Evolutionary conservation across 176 grass and related monocot species (phyloP).

Genomic region (Triticum urartu): DNA sequence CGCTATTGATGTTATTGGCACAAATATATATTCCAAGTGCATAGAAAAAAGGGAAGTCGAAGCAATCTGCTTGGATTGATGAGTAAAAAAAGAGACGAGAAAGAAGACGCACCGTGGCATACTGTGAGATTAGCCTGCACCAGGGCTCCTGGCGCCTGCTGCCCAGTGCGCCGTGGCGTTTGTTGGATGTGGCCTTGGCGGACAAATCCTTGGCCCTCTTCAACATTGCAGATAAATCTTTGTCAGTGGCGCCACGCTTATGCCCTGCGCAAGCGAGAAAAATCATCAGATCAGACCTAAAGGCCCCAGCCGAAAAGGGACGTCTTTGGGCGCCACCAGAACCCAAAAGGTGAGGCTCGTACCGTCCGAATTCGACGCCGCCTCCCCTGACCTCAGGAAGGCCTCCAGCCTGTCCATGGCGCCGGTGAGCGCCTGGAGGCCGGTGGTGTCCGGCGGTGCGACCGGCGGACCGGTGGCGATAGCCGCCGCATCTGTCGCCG

Average conservation of each 20-base stretch:
- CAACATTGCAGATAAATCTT: constrained; percentile 33
- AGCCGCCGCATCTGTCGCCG: neutral
- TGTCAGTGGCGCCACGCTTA: constrained; percentile 17
- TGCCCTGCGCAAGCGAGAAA: constrained; percentile 24
- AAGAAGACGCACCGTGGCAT: constrained; percentile 38
- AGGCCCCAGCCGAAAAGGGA: neutral
- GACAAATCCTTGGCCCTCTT: constrained; percentile 44
- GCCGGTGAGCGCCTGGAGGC: constrained; percentile 44
- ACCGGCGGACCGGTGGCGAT: neutral
- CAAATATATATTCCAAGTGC: neutral
- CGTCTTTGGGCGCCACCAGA: neutral
- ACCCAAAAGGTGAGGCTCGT: neutral
- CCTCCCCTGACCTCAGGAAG: constrained; percentile 32
- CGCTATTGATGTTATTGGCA: neutral
- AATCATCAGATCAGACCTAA: constrained; percentile 5
- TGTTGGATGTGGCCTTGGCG: constrained; percentile 30
- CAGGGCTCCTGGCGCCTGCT: constrained; percentile 44
- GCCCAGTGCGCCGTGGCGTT: neutral
- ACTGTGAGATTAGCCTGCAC: constrained; percentile 74
- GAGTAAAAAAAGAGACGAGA: neutral
- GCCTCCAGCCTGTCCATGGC: constrained; percentile 57
- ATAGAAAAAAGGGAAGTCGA: neutral
- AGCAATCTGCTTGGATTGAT: neutral
- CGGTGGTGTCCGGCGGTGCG: constrained; percentile 23
- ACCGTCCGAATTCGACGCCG: constrained; percentile 33